Evolutionary conservation across 768 basidiomycete species (phyloP), one percentile per base, ranked within the genome.

Genomic region (Royoungia palumana): DNA sequence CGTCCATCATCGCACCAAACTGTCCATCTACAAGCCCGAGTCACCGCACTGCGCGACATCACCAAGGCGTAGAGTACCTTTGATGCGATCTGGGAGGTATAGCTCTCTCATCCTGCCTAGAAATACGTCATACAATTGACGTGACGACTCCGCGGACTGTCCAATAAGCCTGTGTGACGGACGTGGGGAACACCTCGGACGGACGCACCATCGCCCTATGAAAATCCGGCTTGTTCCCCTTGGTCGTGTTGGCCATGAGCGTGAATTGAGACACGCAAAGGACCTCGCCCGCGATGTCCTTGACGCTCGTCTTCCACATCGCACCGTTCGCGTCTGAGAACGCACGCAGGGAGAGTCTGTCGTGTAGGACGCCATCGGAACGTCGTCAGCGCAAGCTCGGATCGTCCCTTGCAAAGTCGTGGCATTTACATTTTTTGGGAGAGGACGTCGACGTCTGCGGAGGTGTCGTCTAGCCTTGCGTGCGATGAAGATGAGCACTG

Each of bases 1-100:
- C 90, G 49, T 83, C 79, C 94, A 97, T 97, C 94, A 95, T 95
- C 5, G 93, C 94, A 27, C 93, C 93, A 63, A 97, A 96, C 56
- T 74, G 76, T n/a, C 94, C 94, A 66, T 97, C 94, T 94, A 11
- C 21, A 12, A 3, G 0, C 19, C 20, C 24, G 45, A 49, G 49
- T 51, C 27, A 8, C 39, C 30, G 10, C 21, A 2, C 20, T 27
- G n/a, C 21, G 25, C 22, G 20, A 27, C 1, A 44, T 32, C 14
- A 8, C 16, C 13, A 27, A 21, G 27, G 14, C 24, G n/a, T 24
- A 28, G 16, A 14, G 7, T 41, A 88, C 93, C 93, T 77, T 89
- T 77, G 55, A 96, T 83, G 66, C 82, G 90, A 41, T 84, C 82
- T 7, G 85, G 69, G 53, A 79, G 75, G 68, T 96, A 94, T 21